Evolutionary conservation across 176 grass and related monocot genomes (phyloP).

Genomic region (Otatea glauca): DNA sequence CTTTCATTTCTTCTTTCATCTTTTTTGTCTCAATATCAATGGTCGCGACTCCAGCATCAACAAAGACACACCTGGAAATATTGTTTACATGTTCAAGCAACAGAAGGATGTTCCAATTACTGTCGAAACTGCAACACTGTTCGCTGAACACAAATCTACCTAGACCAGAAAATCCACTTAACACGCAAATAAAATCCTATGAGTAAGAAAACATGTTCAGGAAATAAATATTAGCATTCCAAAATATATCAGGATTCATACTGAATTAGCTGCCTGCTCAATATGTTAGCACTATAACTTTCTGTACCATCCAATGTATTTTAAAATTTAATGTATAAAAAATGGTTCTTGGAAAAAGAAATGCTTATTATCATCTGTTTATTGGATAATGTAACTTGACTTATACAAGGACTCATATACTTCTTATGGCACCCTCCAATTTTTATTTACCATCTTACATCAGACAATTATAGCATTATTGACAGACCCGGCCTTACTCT

Average conservation of each 20-base stretch:
- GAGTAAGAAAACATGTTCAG: background rate
- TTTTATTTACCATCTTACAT: slow-evolving; percentile 34
- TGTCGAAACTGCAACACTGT: background rate
- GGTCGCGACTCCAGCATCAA: slow-evolving; percentile 90
- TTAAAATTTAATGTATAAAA: background rate
- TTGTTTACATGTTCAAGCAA: slow-evolving; percentile 40
- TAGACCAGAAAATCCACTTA: slow-evolving; percentile 16
- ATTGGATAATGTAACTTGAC: slow-evolving; percentile 15
- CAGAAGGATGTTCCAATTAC: background rate
- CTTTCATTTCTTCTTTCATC: slow-evolving; percentile 98
- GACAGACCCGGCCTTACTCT: slow-evolving; percentile 2
- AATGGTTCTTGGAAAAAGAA: background rate
- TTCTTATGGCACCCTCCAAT: slow-evolving; percentile 9
- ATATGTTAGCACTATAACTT: slow-evolving; percentile 5
- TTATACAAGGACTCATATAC: slow-evolving; percentile 14
- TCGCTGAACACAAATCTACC: slow-evolving; percentile 12
- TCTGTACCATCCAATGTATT: background rate
- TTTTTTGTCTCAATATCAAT: slow-evolving; percentile 95
- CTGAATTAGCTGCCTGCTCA: slow-evolving; percentile 18
- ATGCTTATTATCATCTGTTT: background rate
- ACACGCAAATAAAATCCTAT: slow-evolving; percentile 22
- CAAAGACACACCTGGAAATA: slow-evolving; percentile 88
- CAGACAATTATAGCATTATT: slow-evolving; percentile 30
- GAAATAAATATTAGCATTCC: background rate
- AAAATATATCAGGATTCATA: slow-evolving; percentile 7